These are phyloP conservation scores for Suhomyces kilbournensis DNA, from an alignment of 805 yeast species.

Conservation along the genomic window DNA sequence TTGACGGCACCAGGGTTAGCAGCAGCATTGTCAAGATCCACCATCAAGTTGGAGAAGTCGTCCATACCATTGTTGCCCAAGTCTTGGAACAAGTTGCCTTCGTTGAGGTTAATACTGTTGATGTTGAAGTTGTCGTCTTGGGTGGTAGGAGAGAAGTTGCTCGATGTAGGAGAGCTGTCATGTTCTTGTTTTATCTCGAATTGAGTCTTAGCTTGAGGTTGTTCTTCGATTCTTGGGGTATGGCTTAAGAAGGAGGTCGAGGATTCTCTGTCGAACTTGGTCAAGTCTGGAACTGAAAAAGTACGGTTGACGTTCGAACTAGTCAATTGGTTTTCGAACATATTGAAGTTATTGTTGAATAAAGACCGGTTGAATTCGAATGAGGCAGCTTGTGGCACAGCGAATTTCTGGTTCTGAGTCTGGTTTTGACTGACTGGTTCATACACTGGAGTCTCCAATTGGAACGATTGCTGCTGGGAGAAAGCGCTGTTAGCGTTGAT, in stretches of 20 bases:
- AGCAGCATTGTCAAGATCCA: constrained; percentile 1
- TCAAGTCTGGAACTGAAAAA: constrained; percentile 18
- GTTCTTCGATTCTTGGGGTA: constrained; percentile 3
- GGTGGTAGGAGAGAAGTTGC: background rate
- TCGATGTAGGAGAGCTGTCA: background rate
- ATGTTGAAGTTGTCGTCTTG: background rate
- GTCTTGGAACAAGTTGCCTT: background rate
- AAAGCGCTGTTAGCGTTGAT: background rate
- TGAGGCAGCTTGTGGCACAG: constrained; percentile 11
- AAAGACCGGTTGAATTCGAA: constrained; percentile 12
- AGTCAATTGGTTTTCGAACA: constrained; percentile 4
- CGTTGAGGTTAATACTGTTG: constrained; percentile 1
- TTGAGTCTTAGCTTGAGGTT: background rate
- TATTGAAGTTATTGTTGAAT: constrained; percentile 10
- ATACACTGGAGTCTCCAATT: background rate
- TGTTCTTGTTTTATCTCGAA: background rate
- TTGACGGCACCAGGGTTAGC: background rate
- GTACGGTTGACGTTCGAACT: constrained; percentile 8
- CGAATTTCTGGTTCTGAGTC: background rate
- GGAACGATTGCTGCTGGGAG: background rate
- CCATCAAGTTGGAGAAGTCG: constrained; percentile 7
- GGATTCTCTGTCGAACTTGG: constrained; percentile 4
- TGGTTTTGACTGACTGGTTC: background rate
- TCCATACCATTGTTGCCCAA: background rate
- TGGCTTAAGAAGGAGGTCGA: constrained; percentile 10